Evolutionary conservation across 2,329 filamentous ascomycete species (phyloP), one percentile per base, ranked within the genome.

Genomic region (Colletotrichum karsti): DNA sequence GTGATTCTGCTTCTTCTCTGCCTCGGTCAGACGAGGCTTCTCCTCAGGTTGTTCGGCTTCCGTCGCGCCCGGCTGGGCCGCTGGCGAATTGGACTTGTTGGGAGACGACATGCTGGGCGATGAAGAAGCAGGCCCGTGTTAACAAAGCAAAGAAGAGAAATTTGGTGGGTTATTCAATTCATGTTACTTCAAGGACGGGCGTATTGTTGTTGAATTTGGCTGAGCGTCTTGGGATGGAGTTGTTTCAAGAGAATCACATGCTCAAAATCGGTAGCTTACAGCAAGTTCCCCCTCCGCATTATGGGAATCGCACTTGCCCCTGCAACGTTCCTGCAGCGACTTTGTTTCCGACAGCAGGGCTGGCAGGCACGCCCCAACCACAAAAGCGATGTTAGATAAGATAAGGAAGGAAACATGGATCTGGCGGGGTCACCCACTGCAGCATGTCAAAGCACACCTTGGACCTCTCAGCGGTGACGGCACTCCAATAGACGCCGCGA

Each of bases 1-100:
- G 71, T 87, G 85, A 61, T 87, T 87, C 72, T 85, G 83, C 74
- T 87, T 87, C 78, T 87, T 87, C 74, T 87, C 84, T 55, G 84
- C 83, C 64, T 86, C 84, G 6, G 85, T 87, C 33, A 87, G 77
- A 37, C 84, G 83, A 42, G 83, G 83, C 77, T 84, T 86, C 55
- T 85, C 84, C 26, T 86, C 83, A 18, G 72, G 73, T 30, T 70
- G 73, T 15, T 63, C 70, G 42, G 37, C 66, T 37, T 63, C 67
- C 24, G 26, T 51, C 18, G 61, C 26, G 20, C 51, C 56, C n/a
- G n/a, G n/a, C n/a, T n/a, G n/a, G n/a, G 69, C 46, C 7, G 64
- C 46, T 7, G 69, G 69, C 33, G 70, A 69, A 18, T 64, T 55
- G 28, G 70, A 65, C 35, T 71, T 64, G 28, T 71, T 71, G 13